A percentile compares a stretch with the other conserved stretches of the same genome.
Conservation (phyloP, 1,284 basidiomycete genomes). For the Rhodotorula sp. region DNA sequence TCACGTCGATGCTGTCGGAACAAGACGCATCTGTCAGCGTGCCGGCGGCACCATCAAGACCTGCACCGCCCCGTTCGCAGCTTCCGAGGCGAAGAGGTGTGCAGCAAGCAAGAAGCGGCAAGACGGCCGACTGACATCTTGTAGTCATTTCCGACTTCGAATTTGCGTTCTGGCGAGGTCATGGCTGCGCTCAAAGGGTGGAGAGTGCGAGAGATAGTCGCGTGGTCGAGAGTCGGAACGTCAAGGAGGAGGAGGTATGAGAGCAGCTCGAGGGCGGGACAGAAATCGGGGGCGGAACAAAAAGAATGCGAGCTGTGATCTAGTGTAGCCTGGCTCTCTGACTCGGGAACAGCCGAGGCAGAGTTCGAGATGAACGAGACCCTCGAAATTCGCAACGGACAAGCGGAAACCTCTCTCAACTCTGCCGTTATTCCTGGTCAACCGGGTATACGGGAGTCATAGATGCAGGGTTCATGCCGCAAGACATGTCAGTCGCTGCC, state of each 20-base stretch:
- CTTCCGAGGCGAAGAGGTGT: neutral
- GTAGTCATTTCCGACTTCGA: conserved; percentile 43
- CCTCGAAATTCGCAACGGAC: too few species aligned
- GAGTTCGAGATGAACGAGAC: neutral
- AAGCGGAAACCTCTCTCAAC: too few species aligned
- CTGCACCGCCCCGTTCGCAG: neutral
- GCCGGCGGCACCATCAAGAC: neutral
- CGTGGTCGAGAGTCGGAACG: neutral
- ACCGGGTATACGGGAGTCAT: neutral
- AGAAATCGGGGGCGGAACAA: neutral
- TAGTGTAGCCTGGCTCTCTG: neutral
- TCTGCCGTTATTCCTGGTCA: too few species aligned
- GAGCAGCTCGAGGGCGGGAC: neutral
- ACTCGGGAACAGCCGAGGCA: neutral
- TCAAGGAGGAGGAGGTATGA: neutral
- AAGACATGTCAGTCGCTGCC: conserved; percentile 10
- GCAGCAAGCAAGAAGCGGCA: neutral
- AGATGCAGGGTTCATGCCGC: neutral
- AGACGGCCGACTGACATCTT: conserved; percentile 27
- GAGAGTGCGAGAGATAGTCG: neutral
- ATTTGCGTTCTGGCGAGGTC: conserved; percentile 40
- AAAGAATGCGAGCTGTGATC: neutral
- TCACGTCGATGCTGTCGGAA: conserved; percentile 64
- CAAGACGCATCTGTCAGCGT: neutral
- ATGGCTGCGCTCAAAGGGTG: neutral